phyloP scores from a whole-genome alignment of 371 early-diverging fungal species.

The Mortierella sp. region DNA sequence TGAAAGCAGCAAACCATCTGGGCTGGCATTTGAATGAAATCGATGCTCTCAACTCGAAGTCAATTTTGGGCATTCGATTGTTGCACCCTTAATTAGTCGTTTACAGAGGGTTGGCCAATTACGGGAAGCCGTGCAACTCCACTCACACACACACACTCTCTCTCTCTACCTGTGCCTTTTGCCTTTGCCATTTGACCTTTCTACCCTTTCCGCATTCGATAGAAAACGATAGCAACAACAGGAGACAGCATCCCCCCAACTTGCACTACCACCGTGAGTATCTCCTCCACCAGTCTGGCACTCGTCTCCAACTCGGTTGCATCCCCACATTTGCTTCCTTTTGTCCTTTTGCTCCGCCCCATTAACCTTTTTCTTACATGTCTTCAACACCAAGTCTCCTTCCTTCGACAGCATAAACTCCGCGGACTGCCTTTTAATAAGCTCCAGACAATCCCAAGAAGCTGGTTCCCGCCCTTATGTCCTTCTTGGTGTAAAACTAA shows the following conservation, averaged over 20 bases:
- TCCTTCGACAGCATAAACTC: not conserved
- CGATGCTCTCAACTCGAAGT: no score
- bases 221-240: no score
- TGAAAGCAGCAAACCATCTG: not conserved
- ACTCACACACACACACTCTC: not conserved
- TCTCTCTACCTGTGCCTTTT: not conserved
- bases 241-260: no score
- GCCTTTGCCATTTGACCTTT: not conserved
- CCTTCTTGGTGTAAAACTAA: not conserved
- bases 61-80: no score
- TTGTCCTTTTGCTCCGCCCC: not conserved
- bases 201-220: no score
- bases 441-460: not conserved
- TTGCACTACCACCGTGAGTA: no score
- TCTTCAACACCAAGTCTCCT: not conserved
- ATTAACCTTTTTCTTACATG: not conserved
- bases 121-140: not conserved
- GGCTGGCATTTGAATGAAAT: not conserved
- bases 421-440: slow-evolving; percentile 6
- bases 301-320: slow-evolving; percentile 7
- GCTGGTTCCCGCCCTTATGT: not conserved
- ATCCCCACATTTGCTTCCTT: no score
- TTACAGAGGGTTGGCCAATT: not conserved
- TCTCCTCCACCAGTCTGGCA: no score
- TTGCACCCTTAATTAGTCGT: not conserved